Evolutionary conservation across 2,329 filamentous ascomycete genomes (phyloP).

Genomic region (Aspergillus persii): DNA sequence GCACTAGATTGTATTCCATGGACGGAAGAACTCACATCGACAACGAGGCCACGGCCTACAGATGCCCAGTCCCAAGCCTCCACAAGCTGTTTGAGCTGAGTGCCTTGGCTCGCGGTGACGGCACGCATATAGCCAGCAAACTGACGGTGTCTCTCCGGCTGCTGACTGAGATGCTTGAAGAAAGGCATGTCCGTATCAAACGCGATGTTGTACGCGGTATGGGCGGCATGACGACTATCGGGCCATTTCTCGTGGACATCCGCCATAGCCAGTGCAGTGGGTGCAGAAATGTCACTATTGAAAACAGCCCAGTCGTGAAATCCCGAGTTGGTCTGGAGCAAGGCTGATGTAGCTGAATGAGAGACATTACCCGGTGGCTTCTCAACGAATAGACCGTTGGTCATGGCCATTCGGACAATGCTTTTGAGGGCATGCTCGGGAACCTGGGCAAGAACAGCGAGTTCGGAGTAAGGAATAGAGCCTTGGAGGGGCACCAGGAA

Average conservation of each 20-base stretch:
- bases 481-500: constrained; percentile 24
- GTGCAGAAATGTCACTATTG: constrained; percentile 34
- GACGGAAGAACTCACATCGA: neutral
- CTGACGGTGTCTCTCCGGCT: constrained; percentile 41
- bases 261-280: constrained; percentile 15
- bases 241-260: constrained; percentile 23
- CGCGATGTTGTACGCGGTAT: constrained; percentile 30
- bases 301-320: constrained; percentile 54
- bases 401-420: constrained; percentile 57
- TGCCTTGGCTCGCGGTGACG: constrained; percentile 42
- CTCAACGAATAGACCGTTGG: constrained; percentile 56
- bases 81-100: no score
- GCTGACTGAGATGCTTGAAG: constrained; percentile 31
- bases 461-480: constrained; percentile 23
- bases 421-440: constrained; percentile 23
- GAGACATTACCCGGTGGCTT: constrained; percentile 50
- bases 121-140: constrained; percentile 57
- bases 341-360: constrained; percentile 55
- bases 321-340: constrained; percentile 32
- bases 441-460: constrained; percentile 25
- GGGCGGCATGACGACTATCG: constrained; percentile 15
- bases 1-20: no score
- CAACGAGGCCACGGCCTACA: constrained; percentile 36
- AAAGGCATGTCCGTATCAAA: constrained; percentile 26
- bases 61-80: no score